Evolutionary conservation across 495 filamentous ascomycete genomes (phyloP), one percentile per base, ranked within the genome.

Genomic region (Hypoxylon crocopeplum): DNA sequence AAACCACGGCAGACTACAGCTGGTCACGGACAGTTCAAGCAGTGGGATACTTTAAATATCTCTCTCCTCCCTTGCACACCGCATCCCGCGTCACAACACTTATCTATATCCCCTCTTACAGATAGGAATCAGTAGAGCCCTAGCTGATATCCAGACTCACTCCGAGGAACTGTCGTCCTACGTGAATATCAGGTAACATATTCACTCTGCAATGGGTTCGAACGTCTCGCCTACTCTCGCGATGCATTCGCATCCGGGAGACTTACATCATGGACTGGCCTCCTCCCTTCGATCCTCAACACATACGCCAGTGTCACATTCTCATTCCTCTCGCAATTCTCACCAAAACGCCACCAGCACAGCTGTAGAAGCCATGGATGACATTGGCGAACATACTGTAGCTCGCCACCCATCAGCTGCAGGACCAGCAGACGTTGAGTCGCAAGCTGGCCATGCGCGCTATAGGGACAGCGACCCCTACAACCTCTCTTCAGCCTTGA

Each of bases 401-500:
- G 78, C 66, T 56, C 83, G 71, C 68, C 85, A 75, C 72, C 78
- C 69, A 20, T 46, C 37, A 25, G 27, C 36, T 2, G 57, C 51
- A 13, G 48, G 51, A 49, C 54, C 55, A 13, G 49, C 49, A 49
- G 88, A 92, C 62, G 77, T 89, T 46, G 92, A 95, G 75, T 80
- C 83, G 50, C 83, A 86, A 60, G 75, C 76, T 11, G 62, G 69
- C 11, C 30, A 77, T 77, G 44, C 40, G 8, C 71, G 64, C 33
- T n/a, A 83, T 77, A 56, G 69, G 1, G 51, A 88, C 70, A 86
- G 79, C 25, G 94, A 98, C 68, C 94, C 94, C 0, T 93, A 89
- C 71, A 84, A 85, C 52, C 85, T 98, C 1, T 88, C 91, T 2
- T 84, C 84, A 4, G 86, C 83, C 34, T 81, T 93, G 54, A 98